These are phyloP conservation scores for Malassezia vespertilionis DNA, from an alignment of 1,284 basidiomycete species.

Conservation along the genomic window DNA sequence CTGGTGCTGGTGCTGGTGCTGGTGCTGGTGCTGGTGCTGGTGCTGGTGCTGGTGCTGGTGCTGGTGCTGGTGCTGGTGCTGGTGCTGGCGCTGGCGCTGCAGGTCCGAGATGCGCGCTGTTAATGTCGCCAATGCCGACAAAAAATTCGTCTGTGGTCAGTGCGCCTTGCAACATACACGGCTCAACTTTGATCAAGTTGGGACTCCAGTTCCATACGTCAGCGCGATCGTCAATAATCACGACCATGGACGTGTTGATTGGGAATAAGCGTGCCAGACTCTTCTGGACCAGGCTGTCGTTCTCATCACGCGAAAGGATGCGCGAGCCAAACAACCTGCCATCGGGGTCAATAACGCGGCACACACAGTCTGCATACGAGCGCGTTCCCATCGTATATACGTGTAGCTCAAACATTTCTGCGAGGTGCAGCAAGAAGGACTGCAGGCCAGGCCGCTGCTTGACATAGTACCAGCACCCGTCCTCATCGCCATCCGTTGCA, in stretches of 20 bases:
- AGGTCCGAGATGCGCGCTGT: constrained; percentile 52
- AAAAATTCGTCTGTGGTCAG: constrained; percentile 74
- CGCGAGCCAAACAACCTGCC: constrained; percentile 74
- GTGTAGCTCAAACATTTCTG: constrained; percentile 87
- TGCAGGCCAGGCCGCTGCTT: constrained; percentile 79
- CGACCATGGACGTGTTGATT: constrained; percentile 88
- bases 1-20: constrained; percentile 6
- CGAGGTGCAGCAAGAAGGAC: constrained; percentile 63
- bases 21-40: neutral
- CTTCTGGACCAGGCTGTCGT: constrained; percentile 67
- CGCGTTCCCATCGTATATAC: constrained; percentile 99
- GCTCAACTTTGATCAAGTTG: constrained; percentile 88
- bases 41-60: constrained; percentile 1
- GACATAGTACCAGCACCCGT: constrained; percentile 86
- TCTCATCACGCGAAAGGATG: constrained; percentile 85
- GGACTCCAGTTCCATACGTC: constrained; percentile 93
- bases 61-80: neutral
- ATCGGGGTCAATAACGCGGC: constrained; percentile 80
- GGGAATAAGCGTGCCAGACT: constrained; percentile 82
- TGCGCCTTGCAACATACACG: constrained; percentile 57
- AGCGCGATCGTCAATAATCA: constrained; percentile 92
- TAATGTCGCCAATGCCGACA: constrained; percentile 96
- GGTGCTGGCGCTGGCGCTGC: constrained; percentile 8
- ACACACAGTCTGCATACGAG: constrained; percentile 89
- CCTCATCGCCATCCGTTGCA: constrained; percentile 12